Conservation (phyloP, 768 basidiomycete species). For the Calocera viscosa region DNA sequence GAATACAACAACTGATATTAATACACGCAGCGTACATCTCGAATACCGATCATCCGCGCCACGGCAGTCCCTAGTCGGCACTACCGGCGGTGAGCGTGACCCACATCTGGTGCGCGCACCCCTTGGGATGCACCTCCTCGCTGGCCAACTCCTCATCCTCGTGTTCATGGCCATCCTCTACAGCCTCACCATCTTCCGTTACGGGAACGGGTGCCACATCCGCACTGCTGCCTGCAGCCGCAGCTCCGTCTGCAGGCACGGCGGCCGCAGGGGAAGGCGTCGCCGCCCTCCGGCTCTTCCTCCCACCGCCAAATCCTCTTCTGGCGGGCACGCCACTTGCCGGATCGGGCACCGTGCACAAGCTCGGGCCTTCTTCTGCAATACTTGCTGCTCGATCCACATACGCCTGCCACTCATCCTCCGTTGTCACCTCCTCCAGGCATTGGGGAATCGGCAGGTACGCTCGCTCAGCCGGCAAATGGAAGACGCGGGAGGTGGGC, state of each 20-base stretch:
- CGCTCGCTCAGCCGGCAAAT: not conserved
- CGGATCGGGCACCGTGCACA: not conserved
- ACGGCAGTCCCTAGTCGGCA: not conserved
- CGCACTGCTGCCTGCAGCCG: not conserved
- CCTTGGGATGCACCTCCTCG: not conserved
- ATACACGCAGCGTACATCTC: not conserved
- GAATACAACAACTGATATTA: too few relatives aligned
- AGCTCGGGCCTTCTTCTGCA: not conserved
- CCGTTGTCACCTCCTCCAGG: not conserved
- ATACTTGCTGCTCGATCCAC: not conserved
- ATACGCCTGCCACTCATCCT: conserved; percentile 2
- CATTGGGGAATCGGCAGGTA: not conserved
- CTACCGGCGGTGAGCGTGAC: not conserved
- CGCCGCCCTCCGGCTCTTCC: conserved; percentile 3
- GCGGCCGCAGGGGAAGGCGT: not conserved
- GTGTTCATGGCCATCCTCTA: not conserved
- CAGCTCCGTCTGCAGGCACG: not conserved
- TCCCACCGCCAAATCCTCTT: not conserved
- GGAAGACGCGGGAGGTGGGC: not conserved
- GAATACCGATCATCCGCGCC: too few relatives aligned
- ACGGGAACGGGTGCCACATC: not conserved
- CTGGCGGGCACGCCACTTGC: not conserved
- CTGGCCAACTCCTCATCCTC: not conserved
- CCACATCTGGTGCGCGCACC: conserved; percentile 1
- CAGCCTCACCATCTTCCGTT: not conserved